Conservation (phyloP, 805 yeast species). For the Suhomyces xylopsoci region DNA sequence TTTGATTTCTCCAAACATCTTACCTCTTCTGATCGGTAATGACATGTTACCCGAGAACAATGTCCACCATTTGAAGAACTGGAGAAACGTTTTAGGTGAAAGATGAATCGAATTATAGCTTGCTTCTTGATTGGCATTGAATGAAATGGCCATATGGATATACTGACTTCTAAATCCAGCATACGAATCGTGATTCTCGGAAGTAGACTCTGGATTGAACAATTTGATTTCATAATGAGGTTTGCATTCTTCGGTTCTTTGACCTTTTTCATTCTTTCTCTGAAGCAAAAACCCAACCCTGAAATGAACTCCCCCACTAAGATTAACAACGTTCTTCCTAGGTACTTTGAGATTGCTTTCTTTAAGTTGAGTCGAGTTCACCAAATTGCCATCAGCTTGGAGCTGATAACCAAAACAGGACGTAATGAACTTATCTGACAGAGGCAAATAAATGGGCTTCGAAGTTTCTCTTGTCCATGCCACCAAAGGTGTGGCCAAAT, state of each 20-base stretch:
- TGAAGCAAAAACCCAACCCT: constrained; percentile 59
- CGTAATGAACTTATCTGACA: constrained; percentile 39
- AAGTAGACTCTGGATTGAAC: constrained; percentile 52
- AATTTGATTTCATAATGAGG: constrained; percentile 63
- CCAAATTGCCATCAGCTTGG: neutral
- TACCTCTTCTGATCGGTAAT: constrained; percentile 76
- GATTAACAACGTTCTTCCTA: constrained; percentile 54
- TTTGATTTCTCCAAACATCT: constrained; percentile 56
- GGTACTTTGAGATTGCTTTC: constrained; percentile 13
- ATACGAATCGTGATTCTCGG: constrained; percentile 38
- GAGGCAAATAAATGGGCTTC: constrained; percentile 45
- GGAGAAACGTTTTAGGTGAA: constrained; percentile 63
- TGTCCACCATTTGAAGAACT: constrained; percentile 83
- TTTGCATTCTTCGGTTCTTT: constrained; percentile 43
- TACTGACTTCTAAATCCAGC: constrained; percentile 38
- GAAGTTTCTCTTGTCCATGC: constrained; percentile 57
- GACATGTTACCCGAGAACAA: constrained; percentile 77
- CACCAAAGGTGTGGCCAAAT: constrained; percentile 46
- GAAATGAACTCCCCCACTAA: constrained; percentile 60
- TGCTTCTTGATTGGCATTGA: constrained; percentile 32
- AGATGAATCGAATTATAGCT: constrained; percentile 73
- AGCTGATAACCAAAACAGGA: constrained; percentile 51
- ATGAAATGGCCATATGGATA: constrained; percentile 40
- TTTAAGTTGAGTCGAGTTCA: neutral
- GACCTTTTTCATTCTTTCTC: constrained; percentile 31